Conservation (phyloP, 1,284 basidiomycete genomes). For the Naganishia sp. region DNA sequence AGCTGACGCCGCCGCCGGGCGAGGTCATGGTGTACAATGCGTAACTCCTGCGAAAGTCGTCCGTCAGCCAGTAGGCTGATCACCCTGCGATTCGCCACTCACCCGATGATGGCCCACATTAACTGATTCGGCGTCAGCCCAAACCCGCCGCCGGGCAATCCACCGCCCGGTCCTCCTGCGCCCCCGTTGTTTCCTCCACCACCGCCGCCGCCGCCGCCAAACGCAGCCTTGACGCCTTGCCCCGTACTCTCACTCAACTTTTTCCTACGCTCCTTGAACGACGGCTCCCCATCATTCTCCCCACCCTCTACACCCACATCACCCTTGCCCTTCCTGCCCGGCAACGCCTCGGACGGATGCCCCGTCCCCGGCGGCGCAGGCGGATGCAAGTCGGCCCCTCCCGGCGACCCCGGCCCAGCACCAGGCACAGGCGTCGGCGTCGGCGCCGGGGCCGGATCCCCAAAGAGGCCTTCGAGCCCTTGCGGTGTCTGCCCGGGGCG, state of each 20-base stretch:
- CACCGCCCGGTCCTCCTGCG: conserved; percentile 38
- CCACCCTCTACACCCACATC: conserved; percentile 36
- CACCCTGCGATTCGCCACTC: too few species aligned
- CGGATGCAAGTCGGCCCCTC: conserved; percentile 31
- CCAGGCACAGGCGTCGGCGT: conserved; percentile 20
- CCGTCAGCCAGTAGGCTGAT: too few species aligned
- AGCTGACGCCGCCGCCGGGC: conserved; percentile 40
- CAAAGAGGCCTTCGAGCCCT: conserved; percentile 49
- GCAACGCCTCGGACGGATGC: conserved; percentile 40
- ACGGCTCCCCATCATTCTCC: conserved; percentile 37
- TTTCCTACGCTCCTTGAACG: conserved; percentile 41
- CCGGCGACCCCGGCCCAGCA: conserved; percentile 31
- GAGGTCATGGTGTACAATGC: conserved; percentile 46
- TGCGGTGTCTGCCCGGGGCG: conserved; percentile 36
- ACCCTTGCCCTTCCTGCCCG: conserved; percentile 41
- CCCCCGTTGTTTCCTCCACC: conserved; percentile 38
- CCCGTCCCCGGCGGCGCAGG: conserved; percentile 42
- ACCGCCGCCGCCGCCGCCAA: conserved; percentile 43
- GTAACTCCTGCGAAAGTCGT: conserved; percentile 49
- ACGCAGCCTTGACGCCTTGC: conserved; percentile 42
- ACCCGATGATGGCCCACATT: conserved; percentile 45
- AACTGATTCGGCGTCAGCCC: conserved; percentile 51
- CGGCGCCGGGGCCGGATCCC: conserved; percentile 33
- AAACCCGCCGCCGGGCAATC: conserved; percentile 22
- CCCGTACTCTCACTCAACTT: conserved; percentile 43